Evolutionary conservation across 2,329 filamentous ascomycete species (phyloP).

Genomic region (Cercospora sojina): DNA sequence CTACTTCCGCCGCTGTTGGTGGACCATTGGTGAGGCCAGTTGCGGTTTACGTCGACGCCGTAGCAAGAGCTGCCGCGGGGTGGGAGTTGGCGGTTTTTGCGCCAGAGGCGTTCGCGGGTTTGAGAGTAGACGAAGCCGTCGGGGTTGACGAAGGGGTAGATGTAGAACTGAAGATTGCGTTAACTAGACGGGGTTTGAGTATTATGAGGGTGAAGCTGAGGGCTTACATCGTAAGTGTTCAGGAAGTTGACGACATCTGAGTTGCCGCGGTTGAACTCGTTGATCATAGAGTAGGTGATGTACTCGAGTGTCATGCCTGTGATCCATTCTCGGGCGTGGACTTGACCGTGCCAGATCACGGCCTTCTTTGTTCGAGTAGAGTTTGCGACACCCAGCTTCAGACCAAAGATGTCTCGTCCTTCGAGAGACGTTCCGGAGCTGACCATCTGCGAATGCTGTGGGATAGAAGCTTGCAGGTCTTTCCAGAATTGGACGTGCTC

Average conservation of each 20-base stretch:
- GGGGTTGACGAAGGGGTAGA: slow-evolving; percentile 63
- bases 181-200: too few species aligned
- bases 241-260: slow-evolving; percentile 48
- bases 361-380: slow-evolving; percentile 52
- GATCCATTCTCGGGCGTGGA: slow-evolving; percentile 63
- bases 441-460: slow-evolving; percentile 52
- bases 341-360: slow-evolving; percentile 57
- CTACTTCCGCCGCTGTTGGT: slow-evolving; percentile 45
- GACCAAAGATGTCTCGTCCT: slow-evolving; percentile 47
- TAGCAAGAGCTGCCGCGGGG: slow-evolving; percentile 42
- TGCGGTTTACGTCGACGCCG: slow-evolving; percentile 58
- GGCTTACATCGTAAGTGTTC: slow-evolving; percentile 59
- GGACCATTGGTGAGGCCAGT: slow-evolving; percentile 55
- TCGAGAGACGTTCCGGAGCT: slow-evolving; percentile 50
- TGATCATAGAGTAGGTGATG: slow-evolving; percentile 52
- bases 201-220: too few species aligned
- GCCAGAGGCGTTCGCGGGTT: slow-evolving; percentile 59
- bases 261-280: slow-evolving; percentile 44
- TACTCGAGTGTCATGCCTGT: slow-evolving; percentile 55
- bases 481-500: slow-evolving; percentile 54
- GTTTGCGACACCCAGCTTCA: slow-evolving; percentile 54
- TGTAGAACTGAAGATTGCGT: slow-evolving; percentile 50
- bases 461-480: slow-evolving; percentile 48
- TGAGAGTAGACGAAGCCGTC: slow-evolving; percentile 62
- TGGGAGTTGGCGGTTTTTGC: slow-evolving; percentile 56